Conservation (phyloP, 257 asterid species). For the Rhazya stricta region DNA sequence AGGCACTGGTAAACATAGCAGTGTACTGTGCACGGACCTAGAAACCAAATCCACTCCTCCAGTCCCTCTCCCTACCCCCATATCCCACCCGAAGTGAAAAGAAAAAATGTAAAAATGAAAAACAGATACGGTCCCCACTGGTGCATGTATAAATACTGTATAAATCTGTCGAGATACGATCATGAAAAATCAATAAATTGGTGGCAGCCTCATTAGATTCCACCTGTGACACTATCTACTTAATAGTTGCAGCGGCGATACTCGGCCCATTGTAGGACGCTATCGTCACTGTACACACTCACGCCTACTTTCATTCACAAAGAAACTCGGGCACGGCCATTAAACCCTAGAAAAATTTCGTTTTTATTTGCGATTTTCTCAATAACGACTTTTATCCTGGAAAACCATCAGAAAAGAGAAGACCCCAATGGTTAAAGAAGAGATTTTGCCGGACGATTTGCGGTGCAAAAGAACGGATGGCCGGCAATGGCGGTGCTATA, state of each 20-base stretch:
- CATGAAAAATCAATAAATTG: constrained; percentile 3
- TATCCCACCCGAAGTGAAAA: neutral
- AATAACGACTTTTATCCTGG: constrained; percentile 8
- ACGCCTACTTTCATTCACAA: neutral
- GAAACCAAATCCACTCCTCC: neutral
- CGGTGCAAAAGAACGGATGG: constrained; percentile 99
- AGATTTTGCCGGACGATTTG: constrained; percentile 69
- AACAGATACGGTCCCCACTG: neutral
- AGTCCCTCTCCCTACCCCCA: neutral
- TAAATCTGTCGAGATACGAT: neutral
- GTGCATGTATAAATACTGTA: neutral
- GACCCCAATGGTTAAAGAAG: constrained; percentile 25
- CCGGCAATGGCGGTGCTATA: constrained; percentile 94
- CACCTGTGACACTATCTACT: constrained; percentile 23
- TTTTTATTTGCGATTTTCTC: neutral
- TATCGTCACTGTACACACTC: neutral
- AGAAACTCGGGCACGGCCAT: neutral
- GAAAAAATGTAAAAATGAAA: neutral
- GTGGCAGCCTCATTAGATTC: constrained; percentile 22
- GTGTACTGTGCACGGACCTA: neutral
- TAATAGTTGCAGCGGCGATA: constrained; percentile 5
- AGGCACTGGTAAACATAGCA: constrained; percentile 3
- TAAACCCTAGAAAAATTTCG: constrained; percentile 5
- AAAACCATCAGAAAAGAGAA: neutral
- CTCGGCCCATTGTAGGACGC: constrained; percentile 4